These are phyloP conservation scores for Henningerozyma blattae DNA, from an alignment of 805 yeast genomes.

Conservation along the genomic window DNA sequence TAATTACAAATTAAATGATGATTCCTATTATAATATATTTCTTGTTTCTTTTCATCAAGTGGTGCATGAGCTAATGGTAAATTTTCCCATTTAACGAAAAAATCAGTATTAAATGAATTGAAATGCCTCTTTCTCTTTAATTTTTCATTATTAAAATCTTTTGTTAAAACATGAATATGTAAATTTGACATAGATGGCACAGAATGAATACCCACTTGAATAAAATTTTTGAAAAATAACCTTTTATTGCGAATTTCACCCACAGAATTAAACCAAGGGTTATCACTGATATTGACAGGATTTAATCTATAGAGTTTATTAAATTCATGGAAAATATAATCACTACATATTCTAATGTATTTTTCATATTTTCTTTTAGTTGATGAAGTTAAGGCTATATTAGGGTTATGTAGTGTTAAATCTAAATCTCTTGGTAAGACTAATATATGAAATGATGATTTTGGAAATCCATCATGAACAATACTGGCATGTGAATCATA, in stretches of 20 bases:
- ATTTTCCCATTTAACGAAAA: conserved; percentile 36
- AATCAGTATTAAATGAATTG: conserved; percentile 54
- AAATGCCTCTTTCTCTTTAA: conserved; percentile 57
- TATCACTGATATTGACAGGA: conserved; percentile 4
- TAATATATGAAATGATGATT: conserved; percentile 47
- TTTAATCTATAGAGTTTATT: conserved; percentile 4
- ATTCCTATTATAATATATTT: conserved; percentile 4
- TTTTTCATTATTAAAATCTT: conserved; percentile 42
- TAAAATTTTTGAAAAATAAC: conserved; percentile 13
- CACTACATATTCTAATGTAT: conserved; percentile 14
- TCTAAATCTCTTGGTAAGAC: conserved; percentile 40
- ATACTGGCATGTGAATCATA: conserved; percentile 43
- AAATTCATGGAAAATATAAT: conserved; percentile 22
- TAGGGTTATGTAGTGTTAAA: conserved; percentile 38
- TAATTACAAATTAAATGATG: conserved; percentile 30
- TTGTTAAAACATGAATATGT: conserved; percentile 63
- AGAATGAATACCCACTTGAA: conserved; percentile 55
- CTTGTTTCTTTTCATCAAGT: neutral
- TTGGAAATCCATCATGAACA: conserved; percentile 51
- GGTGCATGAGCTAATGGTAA: conserved; percentile 5
- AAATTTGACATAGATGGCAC: conserved; percentile 58
- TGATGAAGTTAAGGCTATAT: conserved; percentile 29
- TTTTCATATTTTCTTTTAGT: conserved; percentile 29
- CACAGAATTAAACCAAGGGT: conserved; percentile 9
- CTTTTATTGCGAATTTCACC: conserved; percentile 8